Evolutionary conservation across 257 asterid genomes (phyloP), one percentile per base, ranked within the genome.

Genomic region (Nicotiana tabacum): DNA sequence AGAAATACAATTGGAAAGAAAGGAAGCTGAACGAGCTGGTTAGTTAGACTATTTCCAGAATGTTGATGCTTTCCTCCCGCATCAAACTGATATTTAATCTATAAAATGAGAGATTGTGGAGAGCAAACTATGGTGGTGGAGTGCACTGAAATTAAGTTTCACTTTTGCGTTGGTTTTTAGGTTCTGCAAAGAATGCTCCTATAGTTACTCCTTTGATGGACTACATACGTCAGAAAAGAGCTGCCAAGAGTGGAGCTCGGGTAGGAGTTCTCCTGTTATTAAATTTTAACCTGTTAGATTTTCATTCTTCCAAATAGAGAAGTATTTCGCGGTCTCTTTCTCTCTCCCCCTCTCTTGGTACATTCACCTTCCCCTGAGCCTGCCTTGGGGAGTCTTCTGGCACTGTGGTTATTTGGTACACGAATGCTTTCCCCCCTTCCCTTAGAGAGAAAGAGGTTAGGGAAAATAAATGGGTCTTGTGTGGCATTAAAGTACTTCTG

Each of bases 11-110:
- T 88, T 96, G 93, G 99, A 96, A 87, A 91, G 98, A 77, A 94
- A 87, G 91, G 99, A 96, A 92, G 99, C 99, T 82, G 98, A 93
- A 84, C 95, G 97, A 81, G 96, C 97, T 80, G 98, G 99, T 96
- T 48, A 83, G 94, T 85, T 33, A 66, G 30, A 85, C 43, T 56
- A 72, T 39, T 60, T 83, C 33, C 15, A 15, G 29, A 46, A 72
- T 62, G 48, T 18, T 62, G 37, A 39, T 33, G 9, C 66, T 61
- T 43, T 65, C 70, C 58, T 69, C 37, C 66, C 53, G 66, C 68
- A 16, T 33, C 32, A 56, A 53, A 76, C 51, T 60, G 78, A 33
- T 58, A 46, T n/a, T 57, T 78, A 81, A 58, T 60, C 64, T 64
- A 68, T 72, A 67, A 61, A 69, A 74, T 67, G 69, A 29, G 64